These are phyloP conservation scores for Thermothelomyces thermophilus DNA, from an alignment of 2,329 filamentous ascomycete genomes.

Conservation along the genomic window DNA sequence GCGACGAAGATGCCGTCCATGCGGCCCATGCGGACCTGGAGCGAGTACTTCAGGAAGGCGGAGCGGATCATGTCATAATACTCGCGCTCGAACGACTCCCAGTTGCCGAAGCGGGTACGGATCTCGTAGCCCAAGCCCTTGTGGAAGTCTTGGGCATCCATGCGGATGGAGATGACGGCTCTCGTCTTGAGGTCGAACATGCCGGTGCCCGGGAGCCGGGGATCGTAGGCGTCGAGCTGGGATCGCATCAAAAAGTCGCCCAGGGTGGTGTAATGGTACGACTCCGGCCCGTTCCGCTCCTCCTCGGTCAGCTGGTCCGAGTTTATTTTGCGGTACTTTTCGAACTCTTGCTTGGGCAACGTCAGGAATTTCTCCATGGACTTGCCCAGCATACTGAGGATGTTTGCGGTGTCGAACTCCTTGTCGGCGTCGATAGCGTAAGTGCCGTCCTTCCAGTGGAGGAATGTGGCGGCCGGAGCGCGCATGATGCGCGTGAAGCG, in stretches of 20 bases:
- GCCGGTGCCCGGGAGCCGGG: constrained; percentile 77
- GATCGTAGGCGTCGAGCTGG: constrained; percentile 85
- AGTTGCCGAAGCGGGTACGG: constrained; percentile 64
- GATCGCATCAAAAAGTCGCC: constrained; percentile 91
- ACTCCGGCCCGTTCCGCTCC: constrained; percentile 64
- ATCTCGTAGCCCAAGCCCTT: constrained; percentile 84
- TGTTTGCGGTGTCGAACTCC: constrained; percentile 74
- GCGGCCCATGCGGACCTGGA: constrained; percentile 92
- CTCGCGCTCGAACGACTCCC: constrained; percentile 89
- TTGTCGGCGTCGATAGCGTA: constrained; percentile 98
- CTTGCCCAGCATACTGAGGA: constrained; percentile 87
- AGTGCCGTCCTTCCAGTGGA: constrained; percentile 72
- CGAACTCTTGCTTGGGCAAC: constrained; percentile 71
- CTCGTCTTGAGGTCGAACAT: constrained; percentile 97
- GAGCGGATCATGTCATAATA: constrained; percentile 95
- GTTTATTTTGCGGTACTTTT: constrained; percentile 68
- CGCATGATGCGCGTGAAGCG: constrained; percentile 67
- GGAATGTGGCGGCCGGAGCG: constrained; percentile 71
- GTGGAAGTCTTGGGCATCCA: constrained; percentile 68
- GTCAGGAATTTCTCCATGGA: constrained; percentile 96
- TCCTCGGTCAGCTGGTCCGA: constrained; percentile 64
- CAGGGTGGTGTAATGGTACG: constrained; percentile 80
- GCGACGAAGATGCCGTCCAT: constrained; percentile 99
- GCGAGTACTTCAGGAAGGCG: constrained; percentile 91
- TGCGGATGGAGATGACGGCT: constrained; percentile 84